Evolutionary conservation across 768 basidiomycete genomes (phyloP).

Genomic region (Leccinum aurantiacum): DNA sequence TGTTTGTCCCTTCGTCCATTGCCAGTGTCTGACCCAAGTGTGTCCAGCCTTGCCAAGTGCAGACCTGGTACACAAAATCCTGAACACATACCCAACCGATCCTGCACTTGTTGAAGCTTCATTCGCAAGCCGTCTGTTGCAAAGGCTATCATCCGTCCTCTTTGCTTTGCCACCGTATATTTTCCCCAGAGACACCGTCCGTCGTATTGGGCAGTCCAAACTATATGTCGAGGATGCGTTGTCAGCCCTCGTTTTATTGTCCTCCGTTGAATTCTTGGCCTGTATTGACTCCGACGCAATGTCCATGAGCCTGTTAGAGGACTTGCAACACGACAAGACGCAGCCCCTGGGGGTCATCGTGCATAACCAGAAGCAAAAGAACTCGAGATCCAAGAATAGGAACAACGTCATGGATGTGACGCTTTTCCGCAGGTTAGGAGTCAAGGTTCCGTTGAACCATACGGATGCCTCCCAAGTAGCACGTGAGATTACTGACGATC

Average conservation of each 20-base stretch:
- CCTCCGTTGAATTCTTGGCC: conserved; percentile 11
- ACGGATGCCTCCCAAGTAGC: too few relatives aligned
- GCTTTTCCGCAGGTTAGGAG: too few relatives aligned
- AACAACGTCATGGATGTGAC: neutral
- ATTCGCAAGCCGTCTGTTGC: conserved; percentile 23
- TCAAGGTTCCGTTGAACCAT: too few relatives aligned
- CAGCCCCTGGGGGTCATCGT: conserved; percentile 6
- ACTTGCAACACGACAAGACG: conserved; percentile 1
- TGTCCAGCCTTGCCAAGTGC: conserved; percentile 15
- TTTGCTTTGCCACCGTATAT: conserved; percentile 24
- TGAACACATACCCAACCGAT: conserved; percentile 34
- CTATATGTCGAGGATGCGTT: conserved; percentile 26
- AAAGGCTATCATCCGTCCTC: conserved; percentile 26
- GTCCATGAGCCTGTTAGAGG: neutral
- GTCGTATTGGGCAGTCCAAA: conserved; percentile 20
- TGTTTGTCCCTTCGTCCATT: neutral
- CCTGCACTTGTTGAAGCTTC: conserved; percentile 25
- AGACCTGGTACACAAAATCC: conserved; percentile 29
- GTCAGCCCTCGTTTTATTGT: conserved; percentile 20
- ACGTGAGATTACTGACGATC: too few relatives aligned
- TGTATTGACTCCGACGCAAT: neutral
- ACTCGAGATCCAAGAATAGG: conserved; percentile 20
- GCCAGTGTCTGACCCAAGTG: neutral
- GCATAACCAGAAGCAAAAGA: conserved; percentile 30
- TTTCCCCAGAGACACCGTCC: conserved; percentile 10